Evolutionary conservation across 352 stramenopile species (phyloP).

Genomic region (Achlya hypogyna): DNA sequence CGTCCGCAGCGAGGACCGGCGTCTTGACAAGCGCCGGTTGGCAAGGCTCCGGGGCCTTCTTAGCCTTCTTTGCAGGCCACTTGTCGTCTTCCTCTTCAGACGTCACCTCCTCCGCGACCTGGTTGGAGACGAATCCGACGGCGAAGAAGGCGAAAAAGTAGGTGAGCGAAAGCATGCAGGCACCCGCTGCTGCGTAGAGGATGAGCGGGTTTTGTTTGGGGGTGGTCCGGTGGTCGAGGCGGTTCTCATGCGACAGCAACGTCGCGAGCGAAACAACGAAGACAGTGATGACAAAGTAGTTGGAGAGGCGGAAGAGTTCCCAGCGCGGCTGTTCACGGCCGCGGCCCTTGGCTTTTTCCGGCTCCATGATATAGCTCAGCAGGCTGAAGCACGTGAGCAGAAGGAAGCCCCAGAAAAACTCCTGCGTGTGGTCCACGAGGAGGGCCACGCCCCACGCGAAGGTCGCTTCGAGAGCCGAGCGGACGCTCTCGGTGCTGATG

Average conservation of each 20-base stretch:
- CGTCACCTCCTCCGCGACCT: conserved; percentile 4
- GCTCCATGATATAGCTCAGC: conserved; percentile 20
- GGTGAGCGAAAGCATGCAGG: conserved; percentile 13
- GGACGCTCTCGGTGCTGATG: conserved; percentile 11
- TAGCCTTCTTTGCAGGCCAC: not conserved
- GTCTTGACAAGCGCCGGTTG: not conserved
- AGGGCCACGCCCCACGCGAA: conserved; percentile 11
- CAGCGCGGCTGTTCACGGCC: not conserved
- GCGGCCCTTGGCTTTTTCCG: conserved; percentile 8
- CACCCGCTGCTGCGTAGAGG: not conserved
- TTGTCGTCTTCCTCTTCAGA: conserved; percentile 9
- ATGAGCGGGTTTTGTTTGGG: conserved; percentile 1
- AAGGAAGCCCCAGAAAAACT: conserved; percentile 14
- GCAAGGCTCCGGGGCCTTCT: not conserved
- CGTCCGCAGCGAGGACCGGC: not conserved
- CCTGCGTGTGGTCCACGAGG: conserved; percentile 15
- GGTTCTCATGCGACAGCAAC: conserved; percentile 18
- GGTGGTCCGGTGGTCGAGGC: not conserved
- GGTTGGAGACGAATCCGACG: conserved; percentile 13
- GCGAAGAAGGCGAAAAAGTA: conserved; percentile 22
- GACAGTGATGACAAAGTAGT: conserved; percentile 15
- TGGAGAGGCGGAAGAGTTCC: conserved; percentile 16
- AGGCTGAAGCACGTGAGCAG: conserved; percentile 14
- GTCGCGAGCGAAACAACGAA: conserved; percentile 17
- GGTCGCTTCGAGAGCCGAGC: conserved; percentile 3